Conservation (phyloP, 2,329 filamentous ascomycete genomes). For the Atkinsonella hypoxylon region DNA sequence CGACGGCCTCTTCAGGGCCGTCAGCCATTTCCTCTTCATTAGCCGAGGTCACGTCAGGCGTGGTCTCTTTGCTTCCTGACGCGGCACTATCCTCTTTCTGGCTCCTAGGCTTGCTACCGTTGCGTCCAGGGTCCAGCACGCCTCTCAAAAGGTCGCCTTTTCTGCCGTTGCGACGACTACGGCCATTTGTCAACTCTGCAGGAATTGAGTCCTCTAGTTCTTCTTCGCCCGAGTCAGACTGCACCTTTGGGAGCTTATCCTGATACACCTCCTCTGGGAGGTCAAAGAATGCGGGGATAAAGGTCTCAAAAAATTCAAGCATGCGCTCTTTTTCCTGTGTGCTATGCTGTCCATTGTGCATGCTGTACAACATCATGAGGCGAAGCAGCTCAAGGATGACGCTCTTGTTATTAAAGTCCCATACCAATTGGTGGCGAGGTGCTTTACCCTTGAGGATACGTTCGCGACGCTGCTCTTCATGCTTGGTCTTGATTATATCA, state of each 20-base stretch:
- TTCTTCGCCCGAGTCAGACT: conserved; percentile 61
- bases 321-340: conserved; percentile 63
- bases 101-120: conserved; percentile 54
- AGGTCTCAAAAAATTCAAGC: conserved; percentile 63
- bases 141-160: conserved; percentile 74
- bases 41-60: conserved; percentile 68
- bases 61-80: conserved; percentile 75
- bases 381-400: conserved; percentile 52
- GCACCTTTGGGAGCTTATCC: conserved; percentile 54
- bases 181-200: conserved; percentile 57
- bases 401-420: conserved; percentile 59
- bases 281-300: conserved; percentile 66
- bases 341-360: conserved; percentile 59
- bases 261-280: conserved; percentile 58
- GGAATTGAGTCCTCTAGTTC: conserved; percentile 63
- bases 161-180: conserved; percentile 59
- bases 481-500: conserved; percentile 81
- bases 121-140: conserved; percentile 67
- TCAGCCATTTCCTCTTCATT: conserved; percentile 66
- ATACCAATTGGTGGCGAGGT: conserved; percentile 62
- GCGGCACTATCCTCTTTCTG: conserved; percentile 73
- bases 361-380: conserved; percentile 51
- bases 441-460: conserved; percentile 50
- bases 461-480: conserved; percentile 76
- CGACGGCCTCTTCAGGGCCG: conserved; percentile 41